Percentiles rank a stretch among this genome's conserved stretches.
Conservation (phyloP, 2,329 filamentous ascomycete species). For the Cercospora brassicicola region DNA sequence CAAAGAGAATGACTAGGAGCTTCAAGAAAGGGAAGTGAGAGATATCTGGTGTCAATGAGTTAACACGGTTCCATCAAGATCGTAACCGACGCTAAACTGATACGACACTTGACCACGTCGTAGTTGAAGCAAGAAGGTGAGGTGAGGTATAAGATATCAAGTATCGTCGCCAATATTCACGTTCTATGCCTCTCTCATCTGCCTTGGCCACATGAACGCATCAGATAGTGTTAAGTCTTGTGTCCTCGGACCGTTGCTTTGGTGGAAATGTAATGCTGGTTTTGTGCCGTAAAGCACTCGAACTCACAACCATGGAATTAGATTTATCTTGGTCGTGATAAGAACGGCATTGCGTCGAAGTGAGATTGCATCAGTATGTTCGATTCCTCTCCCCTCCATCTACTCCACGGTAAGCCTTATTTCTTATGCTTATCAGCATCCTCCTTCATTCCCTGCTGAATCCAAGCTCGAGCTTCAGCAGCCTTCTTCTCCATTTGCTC, state of each 20-base stretch:
- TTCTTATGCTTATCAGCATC: slow-evolving; percentile 55
- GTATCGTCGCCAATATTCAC: not conserved
- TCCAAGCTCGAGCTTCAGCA: slow-evolving; percentile 57
- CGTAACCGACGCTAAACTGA: not conserved
- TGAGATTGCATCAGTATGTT: not conserved
- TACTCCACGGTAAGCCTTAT: not conserved
- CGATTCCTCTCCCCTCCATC: not conserved
- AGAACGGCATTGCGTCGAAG: not conserved
- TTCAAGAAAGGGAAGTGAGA: not conserved
- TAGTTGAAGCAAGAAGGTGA: not conserved
- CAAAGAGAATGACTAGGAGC: not conserved
- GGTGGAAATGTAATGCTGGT: not conserved
- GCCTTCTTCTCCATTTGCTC: slow-evolving; percentile 59
- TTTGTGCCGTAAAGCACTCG: not conserved
- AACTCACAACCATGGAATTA: not conserved
- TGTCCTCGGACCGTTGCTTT: not conserved
- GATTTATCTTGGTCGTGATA: not conserved
- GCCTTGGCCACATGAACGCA: not conserved
- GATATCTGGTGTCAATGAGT: not conserved
- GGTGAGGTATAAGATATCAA: not conserved
- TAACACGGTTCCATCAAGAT: not conserved
- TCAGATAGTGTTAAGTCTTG: not conserved
- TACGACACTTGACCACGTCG: not conserved
- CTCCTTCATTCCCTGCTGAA: slow-evolving; percentile 68
- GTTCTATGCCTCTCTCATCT: not conserved